Evolutionary conservation across 192 early-diverging fungal genomes (phyloP), one percentile per base, ranked within the genome.

Genomic region (Rhizophagus clarus): DNA sequence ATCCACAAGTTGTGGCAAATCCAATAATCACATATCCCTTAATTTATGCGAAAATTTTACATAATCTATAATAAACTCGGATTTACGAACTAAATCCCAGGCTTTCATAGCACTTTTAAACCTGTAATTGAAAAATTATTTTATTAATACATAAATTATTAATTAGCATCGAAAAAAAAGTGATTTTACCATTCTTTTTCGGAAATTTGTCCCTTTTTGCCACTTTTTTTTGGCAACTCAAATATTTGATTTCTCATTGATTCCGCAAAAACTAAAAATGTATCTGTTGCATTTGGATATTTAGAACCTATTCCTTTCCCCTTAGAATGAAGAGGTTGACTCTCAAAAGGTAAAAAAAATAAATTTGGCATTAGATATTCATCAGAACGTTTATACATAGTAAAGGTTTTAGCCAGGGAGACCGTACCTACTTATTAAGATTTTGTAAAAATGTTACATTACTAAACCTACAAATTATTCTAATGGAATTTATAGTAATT

Each of bases 191-290:
- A 87, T 26, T 87, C 85, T 67, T 81, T 83, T 71, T 87, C 85
- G n/a, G 85, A 87, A 26, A 87, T 51, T 42, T 87, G 85, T 4
- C 83, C 83, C 47, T 81, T 82, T 68, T 82, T 87, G 4, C 83
- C 82, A 26, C 61, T 45, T 29, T 68, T 82, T 64, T 84, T 70
- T 20, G 85, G 83, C 6, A 81, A 79, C 4, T 82, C 83, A 74
- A 87, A 79, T 4, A 87, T 77, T 64, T 83, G 83, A 40, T 87
- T 82, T 37, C 83, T 74, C 32, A 87, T 32, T 8, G 72, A 64
- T 5, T 64, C 60, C 10, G 84, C n/a, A 4, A 87, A 37, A 9
- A 80, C 72, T 20, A 32, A 28, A 72, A 79, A 79, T 7, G 42
- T 72, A 61, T 79, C 77, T 51, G 77, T 51, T 40, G 49, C 77